Conservation (phyloP, 2,329 filamentous ascomycete species). For the Aspergillus sp. region DNA sequence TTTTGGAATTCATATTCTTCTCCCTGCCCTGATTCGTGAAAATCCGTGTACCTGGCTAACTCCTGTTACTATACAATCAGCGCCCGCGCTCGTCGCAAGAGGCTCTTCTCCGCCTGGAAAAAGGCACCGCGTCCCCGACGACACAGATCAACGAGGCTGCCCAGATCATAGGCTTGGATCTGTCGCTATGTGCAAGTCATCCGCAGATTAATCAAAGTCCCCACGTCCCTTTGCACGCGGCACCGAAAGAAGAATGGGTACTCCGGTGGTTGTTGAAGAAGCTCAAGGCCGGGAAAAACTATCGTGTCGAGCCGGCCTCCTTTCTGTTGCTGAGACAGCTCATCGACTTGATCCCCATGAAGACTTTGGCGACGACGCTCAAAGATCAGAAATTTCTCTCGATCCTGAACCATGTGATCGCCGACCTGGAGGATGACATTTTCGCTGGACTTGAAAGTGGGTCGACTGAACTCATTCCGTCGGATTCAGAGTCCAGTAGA, state of each 20-base stretch:
- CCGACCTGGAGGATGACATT: constrained; percentile 48
- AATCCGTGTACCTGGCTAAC: constrained; percentile 3
- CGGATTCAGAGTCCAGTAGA: constrained; percentile 35
- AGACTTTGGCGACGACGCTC: constrained; percentile 68
- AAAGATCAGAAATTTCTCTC: constrained; percentile 66
- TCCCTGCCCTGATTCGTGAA: constrained; percentile 3
- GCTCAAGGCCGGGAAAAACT: constrained; percentile 45
- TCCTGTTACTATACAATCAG: constrained; percentile 23
- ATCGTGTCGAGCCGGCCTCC: constrained; percentile 42
- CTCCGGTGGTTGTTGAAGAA: constrained; percentile 65
- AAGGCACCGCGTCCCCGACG: constrained; percentile 37
- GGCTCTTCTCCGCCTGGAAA: constrained; percentile 45
- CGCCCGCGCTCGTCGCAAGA: constrained; percentile 41
- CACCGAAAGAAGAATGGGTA: constrained; percentile 62
- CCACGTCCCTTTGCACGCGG: constrained; percentile 23
- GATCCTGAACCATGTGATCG: constrained; percentile 64
- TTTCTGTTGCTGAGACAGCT: constrained; percentile 62
- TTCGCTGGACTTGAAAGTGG: constrained; percentile 25
- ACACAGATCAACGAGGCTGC: constrained; percentile 42
- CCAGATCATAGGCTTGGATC: constrained; percentile 41
- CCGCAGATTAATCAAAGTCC: constrained; percentile 26
- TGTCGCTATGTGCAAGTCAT: constrained; percentile 31
- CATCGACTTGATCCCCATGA: constrained; percentile 65
- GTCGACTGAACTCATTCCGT: constrained; percentile 19
- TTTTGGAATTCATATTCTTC: neutral